A percentile compares a stretch with the other conserved stretches of the same genome.
Conservation (phyloP, 352 stramenopile genomes). For the Phytophthora aleatoria region DNA sequence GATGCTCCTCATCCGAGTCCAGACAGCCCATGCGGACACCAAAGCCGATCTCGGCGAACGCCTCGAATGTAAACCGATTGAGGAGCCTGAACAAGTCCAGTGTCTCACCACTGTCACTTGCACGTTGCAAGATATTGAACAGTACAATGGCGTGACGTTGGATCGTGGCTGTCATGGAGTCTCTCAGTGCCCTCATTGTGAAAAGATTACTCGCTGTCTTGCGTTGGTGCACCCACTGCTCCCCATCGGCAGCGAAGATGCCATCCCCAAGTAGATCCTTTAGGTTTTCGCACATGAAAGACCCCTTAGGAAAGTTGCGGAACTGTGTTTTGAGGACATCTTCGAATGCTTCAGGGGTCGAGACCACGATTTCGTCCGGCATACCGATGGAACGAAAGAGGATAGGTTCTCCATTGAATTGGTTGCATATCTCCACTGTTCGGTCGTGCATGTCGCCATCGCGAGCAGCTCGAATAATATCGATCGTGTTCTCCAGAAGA, state of each 20-base stretch:
- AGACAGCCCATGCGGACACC: conserved; percentile 53
- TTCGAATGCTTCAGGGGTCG: conserved; percentile 47
- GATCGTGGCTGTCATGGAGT: conserved; percentile 42
- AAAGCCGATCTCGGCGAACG: conserved; percentile 74
- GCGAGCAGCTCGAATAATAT: conserved; percentile 23
- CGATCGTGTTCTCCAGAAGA: conserved; percentile 43
- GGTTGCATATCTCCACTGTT: conserved; percentile 4
- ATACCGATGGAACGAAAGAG: too few relatives aligned
- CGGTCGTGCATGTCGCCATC: conserved; percentile 38
- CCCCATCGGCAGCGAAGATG: conserved; percentile 70
- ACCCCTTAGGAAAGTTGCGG: conserved; percentile 68
- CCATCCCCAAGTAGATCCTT: conserved; percentile 61
- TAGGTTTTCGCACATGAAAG: conserved; percentile 38
- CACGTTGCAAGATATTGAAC: conserved; percentile 19
- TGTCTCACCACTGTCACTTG: background rate
- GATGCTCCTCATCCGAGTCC: conserved; percentile 37
- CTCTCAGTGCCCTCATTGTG: conserved; percentile 45
- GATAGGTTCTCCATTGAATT: too few relatives aligned
- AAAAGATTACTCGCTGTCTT: conserved; percentile 89
- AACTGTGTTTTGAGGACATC: conserved; percentile 67
- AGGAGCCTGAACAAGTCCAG: conserved; percentile 52
- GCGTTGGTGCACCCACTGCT: conserved; percentile 66
- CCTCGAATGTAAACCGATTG: conserved; percentile 66
- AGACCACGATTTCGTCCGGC: conserved; percentile 5
- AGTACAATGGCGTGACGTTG: conserved; percentile 31